Base-by-base conservation (phyloP, 192 early-diverging fungal species). In the Coemansia sp. region DNA sequence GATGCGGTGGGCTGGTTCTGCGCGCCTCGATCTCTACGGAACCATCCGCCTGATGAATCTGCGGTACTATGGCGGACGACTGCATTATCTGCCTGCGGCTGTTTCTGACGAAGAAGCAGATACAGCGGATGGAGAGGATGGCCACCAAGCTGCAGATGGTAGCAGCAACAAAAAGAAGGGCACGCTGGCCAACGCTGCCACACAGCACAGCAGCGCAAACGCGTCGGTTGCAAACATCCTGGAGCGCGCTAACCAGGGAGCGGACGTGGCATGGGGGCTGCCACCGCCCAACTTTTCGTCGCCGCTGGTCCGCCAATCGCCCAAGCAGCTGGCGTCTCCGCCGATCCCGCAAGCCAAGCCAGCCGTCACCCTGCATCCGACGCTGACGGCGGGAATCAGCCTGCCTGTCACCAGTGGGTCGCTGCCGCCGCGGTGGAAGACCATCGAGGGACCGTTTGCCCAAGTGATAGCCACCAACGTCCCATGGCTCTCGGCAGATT, bases 381-480 rank as follows among this genome's bases (percentile, higher is more conserved):
- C 76, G 20, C 67, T 79, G 37, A 79, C 76, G 2, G 76, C 70
- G 5, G 76, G 70, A 13, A 70, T 79, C 53, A 59, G 68, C 44
- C 61, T 79, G 25, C 76, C 76, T 2, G 57, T 79, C 11, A 53
- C 53, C 5, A 45, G 55, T 28, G 67, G 67, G 0, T 69, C 67
- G 60, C 66, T 73, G 65, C 70, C 70, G 38, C 75, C 73, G 50
- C 73, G 65, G n/a, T 87, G 79, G 80, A 72, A 74, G 38, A 82
- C 79, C 4, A 61, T 84, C 37, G 72, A 83, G 33, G 83, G 82
- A 0, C 79, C 85, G 10, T 82, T 80, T 62, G 63, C 74, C 63
- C 65, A 82, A 48, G 59, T 87, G 6, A 73, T 80, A 19, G 84
- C 85, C 19, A 82, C 79, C 45, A 89, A 87, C 64, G 73, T 85